Evolutionary conservation across 441 rosid genomes (phyloP).

Genomic region (Corymbia citriodora): DNA sequence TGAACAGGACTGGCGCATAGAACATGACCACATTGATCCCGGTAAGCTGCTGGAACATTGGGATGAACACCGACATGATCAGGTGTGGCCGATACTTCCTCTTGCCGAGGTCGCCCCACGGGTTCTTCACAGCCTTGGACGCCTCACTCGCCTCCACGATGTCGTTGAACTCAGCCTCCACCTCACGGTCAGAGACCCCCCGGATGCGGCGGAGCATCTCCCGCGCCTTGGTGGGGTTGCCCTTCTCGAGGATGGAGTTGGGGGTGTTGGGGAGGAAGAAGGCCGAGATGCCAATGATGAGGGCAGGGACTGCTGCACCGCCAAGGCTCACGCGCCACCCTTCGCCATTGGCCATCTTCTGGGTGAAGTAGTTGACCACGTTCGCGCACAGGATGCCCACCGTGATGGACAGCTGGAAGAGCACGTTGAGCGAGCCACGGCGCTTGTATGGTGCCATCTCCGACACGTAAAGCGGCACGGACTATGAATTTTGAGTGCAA

Average conservation of each 20-base stretch:
- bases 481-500: neutral
- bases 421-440: neutral
- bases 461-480: neutral
- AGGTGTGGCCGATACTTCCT: neutral
- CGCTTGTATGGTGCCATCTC: constrained; percentile 2
- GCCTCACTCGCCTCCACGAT: neutral
- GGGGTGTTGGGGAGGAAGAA: neutral
- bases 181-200: neutral
- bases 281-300: neutral
- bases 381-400: neutral
- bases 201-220: neutral
- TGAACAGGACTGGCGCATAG: neutral
- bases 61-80: neutral
- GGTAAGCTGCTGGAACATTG: neutral
- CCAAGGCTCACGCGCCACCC: constrained; percentile 1
- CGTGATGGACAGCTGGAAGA: neutral
- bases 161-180: neutral
- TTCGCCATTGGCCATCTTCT: neutral
- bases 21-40: neutral
- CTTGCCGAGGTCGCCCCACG: neutral
- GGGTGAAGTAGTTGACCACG: neutral
- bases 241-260: neutral
- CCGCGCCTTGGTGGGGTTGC: neutral
- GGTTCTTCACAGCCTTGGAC: neutral
- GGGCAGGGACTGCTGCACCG: neutral